Base-by-base conservation (phyloP, 805 yeast species). In the Candida patagonica region DNA sequence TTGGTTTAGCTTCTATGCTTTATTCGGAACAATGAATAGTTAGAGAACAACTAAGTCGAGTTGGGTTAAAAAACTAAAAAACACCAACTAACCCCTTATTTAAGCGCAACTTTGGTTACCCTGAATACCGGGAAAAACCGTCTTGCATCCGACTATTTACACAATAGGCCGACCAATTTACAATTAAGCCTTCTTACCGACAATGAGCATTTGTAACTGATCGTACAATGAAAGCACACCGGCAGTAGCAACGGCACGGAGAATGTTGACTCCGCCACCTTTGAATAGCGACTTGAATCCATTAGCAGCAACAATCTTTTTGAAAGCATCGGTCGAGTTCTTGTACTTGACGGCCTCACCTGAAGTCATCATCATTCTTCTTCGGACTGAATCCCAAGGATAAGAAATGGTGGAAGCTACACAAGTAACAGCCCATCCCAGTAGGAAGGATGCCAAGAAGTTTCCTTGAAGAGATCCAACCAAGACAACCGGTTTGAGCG, bases 361-460 rank as follows among this genome's bases (percentile, higher is more conserved):
- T 57, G 96, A 88, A 60, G 96, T 87, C 96, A 87, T 87, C 96
- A 87, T 87, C 96, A 87, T 87, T 83, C 96, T 86, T 84, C 96
- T 86, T 82, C 96, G 88, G 66, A 87, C 87, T 64, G 96, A 87
- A 74, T 87, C 96, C 71, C 88, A 83, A 78, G 96, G 96, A 82
- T 87, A 87, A 66, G 96, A 87, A 67, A 95, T 95, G 55, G 96
- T 86, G 59, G 96, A 88, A 63, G 96, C 95, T 80, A 87, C 95
- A 56, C 95, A 87, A 70, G 96, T 87, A 63, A 87, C 96, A 69
- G 78, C 76, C 96, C 96, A 87, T 72, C 96, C 96, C 67, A 87
- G 78, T 62, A 80, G 68, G 94, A 87, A 87, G 61, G 96, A 81
- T 60, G 96, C 96, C 56, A 81, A 69, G 92, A 87, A 87, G 65